Evolutionary conservation across 1,284 basidiomycete species (phyloP), one percentile per base, ranked within the genome.

Genomic region (Irpex sp.): DNA sequence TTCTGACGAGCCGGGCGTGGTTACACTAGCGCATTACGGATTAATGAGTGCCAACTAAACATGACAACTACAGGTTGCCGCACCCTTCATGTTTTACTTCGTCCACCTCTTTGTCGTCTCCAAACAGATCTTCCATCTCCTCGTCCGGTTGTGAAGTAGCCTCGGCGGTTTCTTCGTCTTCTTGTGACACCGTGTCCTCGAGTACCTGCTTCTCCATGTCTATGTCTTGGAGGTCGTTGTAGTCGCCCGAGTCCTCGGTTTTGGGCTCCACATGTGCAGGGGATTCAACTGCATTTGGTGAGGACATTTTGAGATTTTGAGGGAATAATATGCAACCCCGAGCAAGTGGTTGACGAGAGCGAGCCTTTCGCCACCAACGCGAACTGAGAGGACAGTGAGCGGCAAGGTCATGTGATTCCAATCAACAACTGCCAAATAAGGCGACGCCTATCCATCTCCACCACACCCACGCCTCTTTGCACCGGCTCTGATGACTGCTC

Each of bases 91-190:
- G 72, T 65, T 81, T 82, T 47, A 78, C 77, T 63, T 82, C 83
- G 61, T 85, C 82, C 6, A 82, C 80, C 40, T 85, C 85, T 47
- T 83, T 80, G 56, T 91, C 90, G 67, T 89, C 88, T 44, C 91
- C 91, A 73, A 93, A 93, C 59, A 93, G 81, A 73, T 93, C 91
- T 64, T 85, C 83, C 84, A 90, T 89, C 63, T 83, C 86, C 68
- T 88, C 85, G 66, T 91, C 87, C 58, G 79, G 55, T 13, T 67
- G 62, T 47, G 48, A 34, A 38, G 51, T 47, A 37, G 59, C 58
- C 26, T 62, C 67, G 13, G 57, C 40, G 48, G 60, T 62, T 13
- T 57, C 21, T 34, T 58, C 63, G 11, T 49, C 47, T 38, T 64
- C 54, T 56, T 56, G 54, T 8, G 54, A 21, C 54, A 26, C 54